phyloP scores from a whole-genome alignment of 1,284 basidiomycete species.

The Retiboletus flavoniger region DNA sequence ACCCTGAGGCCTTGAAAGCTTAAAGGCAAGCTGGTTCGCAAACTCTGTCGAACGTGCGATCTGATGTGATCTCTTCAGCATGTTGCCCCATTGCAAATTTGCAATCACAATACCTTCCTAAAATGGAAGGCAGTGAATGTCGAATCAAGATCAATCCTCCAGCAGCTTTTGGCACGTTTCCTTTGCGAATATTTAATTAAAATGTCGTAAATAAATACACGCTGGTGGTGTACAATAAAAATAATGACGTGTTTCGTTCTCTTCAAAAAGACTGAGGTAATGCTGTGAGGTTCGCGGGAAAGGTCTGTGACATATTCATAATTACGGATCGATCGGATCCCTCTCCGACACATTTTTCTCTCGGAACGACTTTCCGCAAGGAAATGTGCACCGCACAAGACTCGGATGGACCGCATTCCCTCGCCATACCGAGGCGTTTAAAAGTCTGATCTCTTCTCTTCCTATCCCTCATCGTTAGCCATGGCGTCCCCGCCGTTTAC shows the following conservation, averaged over 20 bases:
- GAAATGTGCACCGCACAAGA: too few species aligned
- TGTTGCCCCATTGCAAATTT: background rate
- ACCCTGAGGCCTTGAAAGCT: conserved; percentile 1
- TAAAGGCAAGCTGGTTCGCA: background rate
- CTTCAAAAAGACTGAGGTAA: too few species aligned
- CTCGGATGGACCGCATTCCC: background rate
- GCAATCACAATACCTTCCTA: background rate
- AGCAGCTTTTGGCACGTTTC: background rate
- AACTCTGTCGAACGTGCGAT: background rate
- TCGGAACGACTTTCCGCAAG: background rate
- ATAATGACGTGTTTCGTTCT: background rate
- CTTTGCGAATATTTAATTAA: background rate
- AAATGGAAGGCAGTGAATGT: background rate
- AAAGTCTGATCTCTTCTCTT: background rate
- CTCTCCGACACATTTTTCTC: background rate
- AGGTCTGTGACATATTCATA: too few species aligned
- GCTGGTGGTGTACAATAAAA: background rate
- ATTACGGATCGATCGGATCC: too few species aligned
- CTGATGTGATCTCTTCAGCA: background rate
- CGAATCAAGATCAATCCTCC: background rate
- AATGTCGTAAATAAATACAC: background rate
- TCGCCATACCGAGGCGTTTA: background rate
- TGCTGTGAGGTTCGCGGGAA: background rate
- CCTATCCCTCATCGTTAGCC: background rate
- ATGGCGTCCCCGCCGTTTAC: conserved; percentile 27